Evolutionary conservation across 2,329 filamentous ascomycete genomes (phyloP).

Genomic region (Coccinonectria pachysandricola): DNA sequence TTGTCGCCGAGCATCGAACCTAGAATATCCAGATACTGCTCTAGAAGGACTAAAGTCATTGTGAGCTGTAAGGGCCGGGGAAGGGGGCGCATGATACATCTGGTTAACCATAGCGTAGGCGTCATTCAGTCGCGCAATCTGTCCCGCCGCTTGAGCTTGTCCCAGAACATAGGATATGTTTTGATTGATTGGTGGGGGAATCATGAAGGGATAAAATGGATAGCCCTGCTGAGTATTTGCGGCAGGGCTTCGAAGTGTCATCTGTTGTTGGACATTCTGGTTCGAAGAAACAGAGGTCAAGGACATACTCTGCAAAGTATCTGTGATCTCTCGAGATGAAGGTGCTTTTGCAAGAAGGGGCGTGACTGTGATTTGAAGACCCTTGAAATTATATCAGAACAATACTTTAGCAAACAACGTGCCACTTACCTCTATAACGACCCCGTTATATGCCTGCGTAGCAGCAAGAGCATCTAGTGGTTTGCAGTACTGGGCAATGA

Average conservation of each 20-base stretch:
- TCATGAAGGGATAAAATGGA: slow-evolving; percentile 25
- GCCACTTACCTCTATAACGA: slow-evolving; percentile 17
- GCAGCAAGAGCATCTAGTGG: slow-evolving; percentile 32
- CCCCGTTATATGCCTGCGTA: slow-evolving; percentile 24
- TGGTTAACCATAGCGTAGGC: slow-evolving; percentile 21
- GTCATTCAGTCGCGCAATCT: too few relatives aligned
- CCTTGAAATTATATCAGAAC: slow-evolving; percentile 8
- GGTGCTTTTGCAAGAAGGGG: slow-evolving; percentile 4
- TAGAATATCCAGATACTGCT: slow-evolving; percentile 22
- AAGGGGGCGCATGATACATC: slow-evolving; percentile 22
- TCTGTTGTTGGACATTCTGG: slow-evolving; percentile 4
- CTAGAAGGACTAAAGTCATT: slow-evolving; percentile 32
- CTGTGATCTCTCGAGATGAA: slow-evolving; percentile 4
- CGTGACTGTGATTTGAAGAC: slow-evolving; percentile 16
- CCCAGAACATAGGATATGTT: slow-evolving; percentile 22
- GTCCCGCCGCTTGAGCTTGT: slow-evolving; percentile 9
- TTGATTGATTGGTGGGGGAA: slow-evolving; percentile 19
- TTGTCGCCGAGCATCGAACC: slow-evolving; percentile 36
- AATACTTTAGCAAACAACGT: not conserved
- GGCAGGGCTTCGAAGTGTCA: slow-evolving; percentile 4
- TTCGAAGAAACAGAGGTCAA: slow-evolving; percentile 7
- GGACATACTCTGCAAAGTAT: slow-evolving; percentile 11
- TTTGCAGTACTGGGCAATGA: slow-evolving; percentile 44
- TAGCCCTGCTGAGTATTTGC: slow-evolving; percentile 11
- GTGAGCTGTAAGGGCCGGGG: slow-evolving; percentile 24